Base-by-base conservation (phyloP, 2,329 filamentous ascomycete genomes). In the Pseudocercospora crystallina region DNA sequence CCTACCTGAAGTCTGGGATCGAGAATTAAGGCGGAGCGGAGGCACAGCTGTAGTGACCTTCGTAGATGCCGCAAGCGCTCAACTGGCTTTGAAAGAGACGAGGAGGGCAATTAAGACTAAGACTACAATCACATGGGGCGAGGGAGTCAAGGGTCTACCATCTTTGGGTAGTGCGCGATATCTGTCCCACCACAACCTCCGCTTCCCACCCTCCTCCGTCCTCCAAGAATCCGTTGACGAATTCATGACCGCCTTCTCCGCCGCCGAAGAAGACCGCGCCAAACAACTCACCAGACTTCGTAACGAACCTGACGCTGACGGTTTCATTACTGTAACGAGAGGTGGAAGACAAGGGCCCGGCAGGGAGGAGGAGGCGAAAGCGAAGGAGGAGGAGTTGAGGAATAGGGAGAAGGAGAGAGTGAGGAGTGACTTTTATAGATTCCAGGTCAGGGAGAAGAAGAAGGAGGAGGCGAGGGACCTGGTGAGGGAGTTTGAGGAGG, bases 221-320 rank as follows among this genome's bases (percentile, higher is more conserved):
- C 78, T 95, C n/a, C 84, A 95, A 64, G 73, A 77, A 34, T 80
- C 83, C 3, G 86, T 96, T 17, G 90, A 96, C 65, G 83, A 85
- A 32, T 97, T 90, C 76, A 95, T 97, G 79, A 80, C 81, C 15
- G 77, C 84, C n/a, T 97, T 90, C 74, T 69, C 71, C 20, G 70
- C 87, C 78, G 73, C 81, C 66, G 73, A 89, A 77, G 73, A 87
- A 80, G 77, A 83, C 70, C 72, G 85, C 77, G 71, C 85, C 76
- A 61, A 79, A 65, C 58, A 84, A 75, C 73, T 79, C 76, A 66
- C 86, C 73, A 66, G 80, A 48, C 75, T 86, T 54, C 83, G 89
- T 54, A 86, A 87, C 60, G 85, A 90, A 63, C 90, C 92, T 0
- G 94, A 99, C 69, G 91, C 90, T 65, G 94, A 99, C 69, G 94